phyloP scores from a whole-genome alignment of 2,329 filamentous ascomycete species.

The Talaromyces islandicus region DNA sequence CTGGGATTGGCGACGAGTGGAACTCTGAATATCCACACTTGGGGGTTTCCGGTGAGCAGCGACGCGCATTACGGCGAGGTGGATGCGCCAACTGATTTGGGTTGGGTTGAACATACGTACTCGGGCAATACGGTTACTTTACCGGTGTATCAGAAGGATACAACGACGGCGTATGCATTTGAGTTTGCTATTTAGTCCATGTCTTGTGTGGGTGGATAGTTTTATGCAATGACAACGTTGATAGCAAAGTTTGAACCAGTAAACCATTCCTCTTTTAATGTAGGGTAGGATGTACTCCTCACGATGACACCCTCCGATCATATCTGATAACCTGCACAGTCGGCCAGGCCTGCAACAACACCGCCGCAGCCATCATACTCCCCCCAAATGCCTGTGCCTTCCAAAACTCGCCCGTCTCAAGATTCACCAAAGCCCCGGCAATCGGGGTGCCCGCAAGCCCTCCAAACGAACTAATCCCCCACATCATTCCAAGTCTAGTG shows the following conservation, averaged over 20 bases:
- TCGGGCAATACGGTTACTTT: constrained; percentile 30
- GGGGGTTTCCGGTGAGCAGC: constrained; percentile 14
- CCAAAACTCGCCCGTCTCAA: background rate
- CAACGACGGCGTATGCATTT: constrained; percentile 35
- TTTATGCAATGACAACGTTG: background rate
- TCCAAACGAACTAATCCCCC: constrained; percentile 36
- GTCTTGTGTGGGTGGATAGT: background rate
- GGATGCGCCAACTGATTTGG: constrained; percentile 26
- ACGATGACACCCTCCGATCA: background rate
- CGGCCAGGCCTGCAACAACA: background rate
- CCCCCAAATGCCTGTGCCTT: background rate
- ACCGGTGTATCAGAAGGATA: constrained; percentile 32
- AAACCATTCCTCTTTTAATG: background rate
- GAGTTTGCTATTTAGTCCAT: constrained; percentile 24
- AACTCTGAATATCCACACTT: constrained; percentile 27
- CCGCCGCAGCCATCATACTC: background rate
- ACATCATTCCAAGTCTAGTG: constrained; percentile 52
- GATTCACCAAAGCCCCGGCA: constrained; percentile 17
- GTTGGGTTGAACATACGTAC: constrained; percentile 27
- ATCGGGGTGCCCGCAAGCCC: constrained; percentile 26
- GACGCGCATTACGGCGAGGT: constrained; percentile 22
- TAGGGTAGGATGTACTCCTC: background rate
- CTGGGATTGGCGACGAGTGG: constrained; percentile 29
- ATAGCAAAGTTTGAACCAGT: background rate
- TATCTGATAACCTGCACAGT: background rate